These are phyloP conservation scores for Syncephalastrum sp. DNA, from an alignment of 371 early-diverging fungal species.

Conservation along the genomic window DNA sequence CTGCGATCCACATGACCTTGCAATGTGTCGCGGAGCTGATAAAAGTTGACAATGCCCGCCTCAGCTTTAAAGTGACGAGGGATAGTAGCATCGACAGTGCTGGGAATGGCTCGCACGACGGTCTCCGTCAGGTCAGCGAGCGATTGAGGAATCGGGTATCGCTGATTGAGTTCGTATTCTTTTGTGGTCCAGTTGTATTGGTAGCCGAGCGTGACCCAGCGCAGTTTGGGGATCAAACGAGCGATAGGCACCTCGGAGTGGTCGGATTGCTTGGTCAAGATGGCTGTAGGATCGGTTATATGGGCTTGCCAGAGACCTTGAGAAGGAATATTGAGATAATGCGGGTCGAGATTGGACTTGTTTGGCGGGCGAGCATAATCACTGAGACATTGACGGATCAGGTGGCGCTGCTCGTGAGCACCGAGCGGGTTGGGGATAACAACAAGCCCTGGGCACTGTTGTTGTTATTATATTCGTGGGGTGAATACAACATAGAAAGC, in stretches of 20 bases:
- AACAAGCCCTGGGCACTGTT: slow-evolving; percentile 55
- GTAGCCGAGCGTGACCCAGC: slow-evolving; percentile 90
- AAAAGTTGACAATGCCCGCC: slow-evolving; percentile 92
- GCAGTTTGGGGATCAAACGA: slow-evolving; percentile 51
- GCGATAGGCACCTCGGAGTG: slow-evolving; percentile 17
- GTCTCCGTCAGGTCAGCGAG: slow-evolving; percentile 47
- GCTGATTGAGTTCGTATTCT: slow-evolving; percentile 59
- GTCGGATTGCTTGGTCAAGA: slow-evolving; percentile 20
- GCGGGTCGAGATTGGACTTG: slow-evolving; percentile 76
- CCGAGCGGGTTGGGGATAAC: slow-evolving; percentile 73
- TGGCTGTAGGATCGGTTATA: slow-evolving; percentile 18
- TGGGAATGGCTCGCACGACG: slow-evolving; percentile 48
- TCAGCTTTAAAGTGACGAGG: slow-evolving; percentile 60
- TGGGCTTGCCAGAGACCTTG: slow-evolving; percentile 61
- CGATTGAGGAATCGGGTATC: slow-evolving; percentile 46
- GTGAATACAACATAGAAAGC: not conserved
- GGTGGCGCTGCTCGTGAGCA: slow-evolving; percentile 54
- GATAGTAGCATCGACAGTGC: slow-evolving; percentile 16
- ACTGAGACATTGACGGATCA: slow-evolving; percentile 63
- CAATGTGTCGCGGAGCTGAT: slow-evolving; percentile 74
- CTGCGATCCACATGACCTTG: slow-evolving; percentile 90
- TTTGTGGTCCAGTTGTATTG: slow-evolving; percentile 92
- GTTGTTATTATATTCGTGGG: not conserved
- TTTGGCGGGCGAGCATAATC: slow-evolving; percentile 73
- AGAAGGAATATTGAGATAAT: slow-evolving; percentile 57